Evolutionary conservation across 2,329 filamentous ascomycete genomes (phyloP).

Genomic region (Rhinocladiella mackenziei): DNA sequence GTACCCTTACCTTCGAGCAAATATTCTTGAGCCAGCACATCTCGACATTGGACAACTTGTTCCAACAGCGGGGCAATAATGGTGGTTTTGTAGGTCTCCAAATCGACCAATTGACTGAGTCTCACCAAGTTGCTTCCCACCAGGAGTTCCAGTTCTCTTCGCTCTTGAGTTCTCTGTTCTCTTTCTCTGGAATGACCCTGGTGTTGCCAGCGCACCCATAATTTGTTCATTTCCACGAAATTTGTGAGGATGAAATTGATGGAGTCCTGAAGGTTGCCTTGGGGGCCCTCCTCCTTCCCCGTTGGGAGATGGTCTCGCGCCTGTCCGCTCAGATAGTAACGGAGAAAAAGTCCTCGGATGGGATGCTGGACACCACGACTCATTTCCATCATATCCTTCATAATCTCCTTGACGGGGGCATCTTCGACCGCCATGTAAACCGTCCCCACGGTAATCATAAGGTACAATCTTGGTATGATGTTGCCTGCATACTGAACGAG

Average conservation of each 20-base stretch:
- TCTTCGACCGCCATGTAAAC: constrained; percentile 99
- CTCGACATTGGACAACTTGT: constrained; percentile 95
- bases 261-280: constrained; percentile 93
- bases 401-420: constrained; percentile 97
- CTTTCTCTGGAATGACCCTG: constrained; percentile 94
- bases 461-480: constrained; percentile 90
- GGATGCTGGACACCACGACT: constrained; percentile 96
- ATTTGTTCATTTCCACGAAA: constrained; percentile 99
- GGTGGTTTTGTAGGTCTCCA: constrained; percentile 86
- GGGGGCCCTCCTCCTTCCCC: constrained; percentile 79
- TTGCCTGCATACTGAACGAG: constrained; percentile 97
- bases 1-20: constrained; percentile 65
- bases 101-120: constrained; percentile 88
- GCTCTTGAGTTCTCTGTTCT: constrained; percentile 87
- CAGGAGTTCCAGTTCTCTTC: constrained; percentile 89
- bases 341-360: constrained; percentile 86
- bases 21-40: constrained; percentile 96
- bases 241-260: constrained; percentile 98
- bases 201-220: constrained; percentile 96
- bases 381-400: constrained; percentile 99
- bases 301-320: constrained; percentile 82
- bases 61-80: constrained; percentile 87
- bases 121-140: constrained; percentile 96
- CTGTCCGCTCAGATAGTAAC: constrained; percentile 95
- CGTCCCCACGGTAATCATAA: constrained; percentile 98